These are phyloP conservation scores for Neurospora discreta DNA, from an alignment of 495 filamentous ascomycete species.

Conservation along the genomic window DNA sequence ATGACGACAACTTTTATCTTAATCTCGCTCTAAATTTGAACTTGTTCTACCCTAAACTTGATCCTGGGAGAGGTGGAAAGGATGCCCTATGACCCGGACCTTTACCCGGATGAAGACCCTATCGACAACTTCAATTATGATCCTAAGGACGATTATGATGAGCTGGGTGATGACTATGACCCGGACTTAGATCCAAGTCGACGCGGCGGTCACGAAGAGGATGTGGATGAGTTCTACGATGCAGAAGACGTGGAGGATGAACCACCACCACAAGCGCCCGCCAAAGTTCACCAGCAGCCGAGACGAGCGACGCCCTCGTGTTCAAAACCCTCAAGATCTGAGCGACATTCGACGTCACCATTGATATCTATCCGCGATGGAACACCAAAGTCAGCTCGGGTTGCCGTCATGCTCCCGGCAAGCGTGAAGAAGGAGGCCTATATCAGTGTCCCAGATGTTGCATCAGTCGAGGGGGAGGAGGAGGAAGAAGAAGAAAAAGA, in stretches of 20 bases:
- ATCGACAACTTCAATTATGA: not conserved
- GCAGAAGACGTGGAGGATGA: not conserved
- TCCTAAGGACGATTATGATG: not conserved
- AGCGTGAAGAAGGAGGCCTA: not conserved
- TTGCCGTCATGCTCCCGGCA: conserved; percentile 3
- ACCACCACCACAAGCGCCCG: not conserved
- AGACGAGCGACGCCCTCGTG: not conserved
- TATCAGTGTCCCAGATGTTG: not conserved
- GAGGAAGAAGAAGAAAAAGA: not conserved
- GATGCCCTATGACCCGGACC: conserved; percentile 13
- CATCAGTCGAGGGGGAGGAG: not conserved
- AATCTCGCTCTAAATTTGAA: not conserved
- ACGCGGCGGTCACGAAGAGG: not conserved
- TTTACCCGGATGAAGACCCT: not conserved
- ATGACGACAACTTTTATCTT: not conserved
- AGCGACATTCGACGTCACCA: not conserved
- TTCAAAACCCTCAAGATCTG: not conserved
- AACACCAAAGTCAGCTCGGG: not conserved
- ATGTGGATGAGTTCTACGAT: not conserved
- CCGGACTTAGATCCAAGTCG: not conserved
- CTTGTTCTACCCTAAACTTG: not conserved
- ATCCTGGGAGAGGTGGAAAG: not conserved
- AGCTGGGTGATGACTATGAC: not conserved
- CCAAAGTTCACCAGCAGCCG: not conserved
- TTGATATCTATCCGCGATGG: not conserved